Conservation (phyloP, 352 stramenopile species). For the Globisporangium nodosum region DNA sequence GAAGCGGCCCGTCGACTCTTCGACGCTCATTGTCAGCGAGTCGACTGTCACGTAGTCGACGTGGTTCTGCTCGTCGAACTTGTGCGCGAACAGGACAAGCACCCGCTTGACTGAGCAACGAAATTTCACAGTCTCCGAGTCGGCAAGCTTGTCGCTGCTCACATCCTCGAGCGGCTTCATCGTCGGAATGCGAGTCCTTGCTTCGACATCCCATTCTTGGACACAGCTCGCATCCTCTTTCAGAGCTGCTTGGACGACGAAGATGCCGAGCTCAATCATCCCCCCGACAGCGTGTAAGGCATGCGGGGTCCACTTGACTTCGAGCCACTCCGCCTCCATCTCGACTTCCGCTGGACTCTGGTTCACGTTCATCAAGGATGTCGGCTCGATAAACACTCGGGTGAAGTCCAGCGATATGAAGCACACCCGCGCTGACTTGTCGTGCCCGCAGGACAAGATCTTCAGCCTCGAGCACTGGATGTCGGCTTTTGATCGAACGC, state of each 20-base stretch:
- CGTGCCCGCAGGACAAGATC: constrained; percentile 25
- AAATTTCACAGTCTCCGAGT: constrained; percentile 49
- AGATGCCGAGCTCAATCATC: constrained; percentile 51
- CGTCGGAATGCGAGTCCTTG: constrained; percentile 17
- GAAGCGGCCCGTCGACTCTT: constrained; percentile 43
- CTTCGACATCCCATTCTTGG: constrained; percentile 4
- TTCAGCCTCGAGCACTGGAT: constrained; percentile 59
- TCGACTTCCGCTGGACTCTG: constrained; percentile 44
- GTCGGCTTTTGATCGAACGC: constrained; percentile 57
- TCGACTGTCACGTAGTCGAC: constrained; percentile 65
- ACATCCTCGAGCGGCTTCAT: constrained; percentile 41
- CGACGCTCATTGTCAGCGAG: constrained; percentile 53
- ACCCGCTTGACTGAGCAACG: constrained; percentile 55
- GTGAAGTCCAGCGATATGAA: constrained; percentile 68
- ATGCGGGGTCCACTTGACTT: constrained; percentile 61
- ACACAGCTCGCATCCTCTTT: background rate
- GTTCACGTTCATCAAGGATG: constrained; percentile 31
- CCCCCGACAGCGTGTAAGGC: constrained; percentile 61
- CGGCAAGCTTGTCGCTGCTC: constrained; percentile 22
- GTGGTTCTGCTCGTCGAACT: constrained; percentile 17
- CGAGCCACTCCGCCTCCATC: constrained; percentile 73
- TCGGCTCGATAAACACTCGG: constrained; percentile 51
- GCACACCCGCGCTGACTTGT: constrained; percentile 16
- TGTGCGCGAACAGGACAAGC: constrained; percentile 43
- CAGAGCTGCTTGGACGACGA: constrained; percentile 28